These are phyloP conservation scores for Aquanectria penicillioides DNA, from an alignment of 2,329 filamentous ascomycete species.

Conservation along the genomic window DNA sequence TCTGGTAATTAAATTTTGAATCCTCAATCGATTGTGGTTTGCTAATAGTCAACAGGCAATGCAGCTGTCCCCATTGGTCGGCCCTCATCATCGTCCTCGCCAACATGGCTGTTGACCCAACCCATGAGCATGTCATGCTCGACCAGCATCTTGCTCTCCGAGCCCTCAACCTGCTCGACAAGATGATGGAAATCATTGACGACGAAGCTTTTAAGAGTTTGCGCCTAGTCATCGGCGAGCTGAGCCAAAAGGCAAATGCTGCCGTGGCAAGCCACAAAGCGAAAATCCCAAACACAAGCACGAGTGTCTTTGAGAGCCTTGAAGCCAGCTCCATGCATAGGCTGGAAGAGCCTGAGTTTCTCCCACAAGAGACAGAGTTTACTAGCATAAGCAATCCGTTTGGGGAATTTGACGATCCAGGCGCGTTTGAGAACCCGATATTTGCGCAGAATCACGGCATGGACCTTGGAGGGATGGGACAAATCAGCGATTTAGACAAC, in stretches of 20 bases:
- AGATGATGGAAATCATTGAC: conserved; percentile 32
- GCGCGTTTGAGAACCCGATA: not conserved
- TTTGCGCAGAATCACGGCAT: not conserved
- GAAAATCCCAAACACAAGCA: not conserved
- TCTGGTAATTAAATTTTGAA: conserved; percentile 38
- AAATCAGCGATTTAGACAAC: not conserved
- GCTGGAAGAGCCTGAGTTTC: not conserved
- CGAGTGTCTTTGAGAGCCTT: conserved; percentile 10
- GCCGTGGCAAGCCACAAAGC: conserved; percentile 25
- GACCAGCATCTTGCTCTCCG: conserved; percentile 44
- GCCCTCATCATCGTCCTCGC: conserved; percentile 47
- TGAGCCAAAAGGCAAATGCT: conserved; percentile 31
- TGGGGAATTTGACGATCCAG: not conserved
- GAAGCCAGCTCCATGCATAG: not conserved
- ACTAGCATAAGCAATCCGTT: conserved; percentile 3
- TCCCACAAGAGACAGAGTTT: conserved; percentile 1
- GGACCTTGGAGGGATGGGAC: not conserved
- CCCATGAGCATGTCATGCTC: conserved; percentile 33
- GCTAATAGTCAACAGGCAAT: conserved; percentile 35
- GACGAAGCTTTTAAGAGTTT: conserved; percentile 27
- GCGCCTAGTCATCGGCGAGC: conserved; percentile 28
- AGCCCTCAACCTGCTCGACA: conserved; percentile 42
- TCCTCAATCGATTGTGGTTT: accelerated
- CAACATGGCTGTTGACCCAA: conserved; percentile 45
- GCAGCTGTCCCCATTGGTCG: conserved; percentile 46